Evolutionary conservation across 2,329 filamentous ascomycete species (phyloP).

Genomic region (Geosmithia flava): DNA sequence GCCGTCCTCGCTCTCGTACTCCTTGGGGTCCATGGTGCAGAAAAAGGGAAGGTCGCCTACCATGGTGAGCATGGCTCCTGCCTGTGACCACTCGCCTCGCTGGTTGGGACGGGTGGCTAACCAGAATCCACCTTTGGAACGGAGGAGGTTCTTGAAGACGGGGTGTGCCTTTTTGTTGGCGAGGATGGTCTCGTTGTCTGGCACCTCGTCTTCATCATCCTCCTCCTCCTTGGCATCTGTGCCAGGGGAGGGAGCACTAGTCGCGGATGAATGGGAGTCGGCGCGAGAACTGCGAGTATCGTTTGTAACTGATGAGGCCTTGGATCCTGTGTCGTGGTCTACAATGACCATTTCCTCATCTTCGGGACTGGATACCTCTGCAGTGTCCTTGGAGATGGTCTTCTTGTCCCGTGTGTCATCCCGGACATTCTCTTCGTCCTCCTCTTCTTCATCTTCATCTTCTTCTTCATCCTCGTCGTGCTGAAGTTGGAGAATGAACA

Average conservation of each 20-base stretch:
- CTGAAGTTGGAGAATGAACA: conserved; percentile 37
- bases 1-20: conserved; percentile 33
- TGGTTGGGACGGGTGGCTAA: conserved; percentile 43
- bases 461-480: conserved; percentile 21
- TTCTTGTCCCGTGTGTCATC: too few species aligned
- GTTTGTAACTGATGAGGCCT: conserved; percentile 7
- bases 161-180: conserved; percentile 41
- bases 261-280: background rate
- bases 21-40: conserved; percentile 40
- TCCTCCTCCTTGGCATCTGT: conserved; percentile 6
- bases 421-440: conserved; percentile 1
- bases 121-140: conserved; percentile 51
- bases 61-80: conserved; percentile 51
- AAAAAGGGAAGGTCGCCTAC: conserved; percentile 45
- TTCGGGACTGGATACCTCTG: background rate
- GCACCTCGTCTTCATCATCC: conserved; percentile 15
- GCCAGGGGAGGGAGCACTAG: background rate
- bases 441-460: conserved; percentile 18
- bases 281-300: background rate
- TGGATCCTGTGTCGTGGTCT: conserved; percentile 9
- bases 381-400: too few species aligned
- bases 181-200: conserved; percentile 31
- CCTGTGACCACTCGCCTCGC: conserved; percentile 49
- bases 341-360: conserved; percentile 3
- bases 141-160: conserved; percentile 41